Base-by-base conservation (phyloP, 1,284 basidiomycete species). In the Schizophyllum amplum region DNA sequence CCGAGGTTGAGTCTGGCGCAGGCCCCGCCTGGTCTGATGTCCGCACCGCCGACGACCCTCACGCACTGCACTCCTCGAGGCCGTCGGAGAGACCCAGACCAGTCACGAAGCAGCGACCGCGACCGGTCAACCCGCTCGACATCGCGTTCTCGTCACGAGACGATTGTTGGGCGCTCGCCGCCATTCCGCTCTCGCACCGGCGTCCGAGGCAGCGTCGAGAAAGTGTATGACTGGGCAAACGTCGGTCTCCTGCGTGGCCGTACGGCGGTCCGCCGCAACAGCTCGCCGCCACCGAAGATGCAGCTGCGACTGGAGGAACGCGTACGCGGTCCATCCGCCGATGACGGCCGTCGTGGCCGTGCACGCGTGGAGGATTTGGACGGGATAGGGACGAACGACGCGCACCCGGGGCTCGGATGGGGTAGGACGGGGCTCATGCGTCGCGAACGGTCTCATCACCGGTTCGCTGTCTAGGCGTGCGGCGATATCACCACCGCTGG, bases 321-420 rank as follows among this genome's bases (percentile, higher is more conserved):
- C 22, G 47, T 33, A 33, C 60, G 53, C 53, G 53, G 33, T 54
- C 46, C 15, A 15, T 47, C 15, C 17, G 47, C 47, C 17, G 47
- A 20, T 25, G 55, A 63, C 64, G 61, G 60, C 60, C 24, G 63
- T 24, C 69, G 81, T 57, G 82, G 82, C 9, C 73, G 82, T 5
- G 68, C 74, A 51, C 71, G 75, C 53, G 69, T 71, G 7, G 72
- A 78, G 1, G 79, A 82, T 61, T 67, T 83, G 48, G 73, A 76
- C 33, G 77, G 75, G 4, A 59, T 68, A 46, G 71, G 73, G 50
- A 61, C 62, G 49, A 68, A 68, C 46, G 68, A 66, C 47, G 70
- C 72, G 53, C 80, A 76, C 13, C 80, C 78, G 24, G 83, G 83
- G 7, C 80, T 70, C 57, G 83, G 81, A 9, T 42, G 33, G 33